These are phyloP conservation scores for Aspergillus hiratsukae DNA, from an alignment of 2,329 filamentous ascomycete genomes.

Conservation along the genomic window DNA sequence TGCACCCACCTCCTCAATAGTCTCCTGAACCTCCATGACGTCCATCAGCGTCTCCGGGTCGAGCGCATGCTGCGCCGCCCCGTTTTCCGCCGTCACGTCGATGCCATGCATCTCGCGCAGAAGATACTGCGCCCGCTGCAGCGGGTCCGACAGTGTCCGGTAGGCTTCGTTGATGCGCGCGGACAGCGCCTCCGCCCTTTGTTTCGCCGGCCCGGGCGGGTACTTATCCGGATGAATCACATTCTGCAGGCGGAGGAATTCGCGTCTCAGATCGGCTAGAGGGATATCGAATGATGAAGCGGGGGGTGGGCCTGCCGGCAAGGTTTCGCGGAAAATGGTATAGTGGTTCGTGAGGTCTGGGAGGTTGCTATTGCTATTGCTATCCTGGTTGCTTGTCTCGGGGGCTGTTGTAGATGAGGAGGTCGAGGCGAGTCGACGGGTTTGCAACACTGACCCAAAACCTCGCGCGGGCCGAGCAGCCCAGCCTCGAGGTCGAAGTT, in stretches of 20 bases:
- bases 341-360: constrained; percentile 63
- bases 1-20: constrained; percentile 59
- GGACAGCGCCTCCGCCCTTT: constrained; percentile 69
- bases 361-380: constrained; percentile 8
- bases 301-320: constrained; percentile 75
- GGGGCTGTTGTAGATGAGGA: constrained; percentile 2
- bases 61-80: constrained; percentile 63
- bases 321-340: constrained; percentile 77
- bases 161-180: constrained; percentile 88
- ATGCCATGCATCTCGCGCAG: constrained; percentile 62
- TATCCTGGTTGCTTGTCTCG: constrained; percentile 3
- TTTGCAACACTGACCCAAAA: background rate
- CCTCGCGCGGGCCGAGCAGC: background rate
- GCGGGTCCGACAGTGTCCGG: constrained; percentile 72
- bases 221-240: constrained; percentile 48
- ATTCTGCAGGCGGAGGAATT: constrained; percentile 80
- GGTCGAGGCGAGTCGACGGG: constrained; percentile 18
- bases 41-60: constrained; percentile 75
- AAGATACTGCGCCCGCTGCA: constrained; percentile 84
- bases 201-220: constrained; percentile 43
- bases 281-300: constrained; percentile 71
- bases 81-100: constrained; percentile 71
- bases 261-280: constrained; percentile 64
- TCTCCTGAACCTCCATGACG: constrained; percentile 74
- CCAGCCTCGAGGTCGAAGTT: constrained; percentile 3